A percentile compares a stretch with the other conserved stretches of the same genome.
These are phyloP conservation scores for Backusella liffmaniae DNA, from an alignment of 192 early-diverging fungal genomes.

Conservation along the genomic window DNA sequence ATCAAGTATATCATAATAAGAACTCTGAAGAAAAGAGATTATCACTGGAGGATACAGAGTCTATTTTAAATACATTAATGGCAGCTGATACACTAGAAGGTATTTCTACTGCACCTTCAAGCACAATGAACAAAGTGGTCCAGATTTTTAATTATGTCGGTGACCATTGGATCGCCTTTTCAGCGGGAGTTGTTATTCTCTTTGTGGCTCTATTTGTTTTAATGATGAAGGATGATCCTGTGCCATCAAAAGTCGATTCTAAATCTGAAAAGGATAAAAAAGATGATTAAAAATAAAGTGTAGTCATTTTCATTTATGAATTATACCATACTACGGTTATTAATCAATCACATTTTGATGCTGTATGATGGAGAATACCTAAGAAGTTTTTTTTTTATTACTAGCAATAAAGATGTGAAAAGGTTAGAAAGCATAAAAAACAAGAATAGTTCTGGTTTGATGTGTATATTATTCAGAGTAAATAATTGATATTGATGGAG, in stretches of 20 bases:
- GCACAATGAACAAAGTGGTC: not conserved
- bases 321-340: no score
- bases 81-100: not conserved
- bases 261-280: conserved; percentile 6
- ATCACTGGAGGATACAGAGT: not conserved
- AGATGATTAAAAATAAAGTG: not conserved
- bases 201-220: not conserved
- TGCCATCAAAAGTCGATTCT: not conserved
- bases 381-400: no score
- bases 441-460: no score
- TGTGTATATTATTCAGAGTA: no score
- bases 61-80: not conserved
- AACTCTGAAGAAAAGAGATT: not conserved
- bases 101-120: conserved; percentile 2
- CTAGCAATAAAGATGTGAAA: no score
- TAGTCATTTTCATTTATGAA: not conserved
- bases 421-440: no score
- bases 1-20: not conserved
- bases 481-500: no score
- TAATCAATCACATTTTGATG: no score
- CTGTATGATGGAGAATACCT: no score
- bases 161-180: conserved; percentile 3
- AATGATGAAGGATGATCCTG: not conserved
- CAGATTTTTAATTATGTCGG: not conserved
- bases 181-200: not conserved